Evolutionary conservation across 2,329 filamentous ascomycete genomes (phyloP).

Genomic region (Cladosporium sp.): DNA sequence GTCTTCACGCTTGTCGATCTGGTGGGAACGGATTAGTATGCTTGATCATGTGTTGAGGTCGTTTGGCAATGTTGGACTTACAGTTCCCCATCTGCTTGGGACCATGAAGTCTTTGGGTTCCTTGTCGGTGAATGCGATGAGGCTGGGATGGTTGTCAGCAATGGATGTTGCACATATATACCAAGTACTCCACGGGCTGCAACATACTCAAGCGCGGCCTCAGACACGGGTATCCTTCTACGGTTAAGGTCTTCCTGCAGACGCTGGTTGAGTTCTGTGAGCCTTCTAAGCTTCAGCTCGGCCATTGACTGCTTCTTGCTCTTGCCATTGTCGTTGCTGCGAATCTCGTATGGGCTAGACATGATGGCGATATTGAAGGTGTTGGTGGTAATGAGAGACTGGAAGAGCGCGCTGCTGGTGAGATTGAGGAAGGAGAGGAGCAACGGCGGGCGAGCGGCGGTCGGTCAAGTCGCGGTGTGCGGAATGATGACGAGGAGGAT

Average conservation of each 20-base stretch:
- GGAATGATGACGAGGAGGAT: too few relatives aligned
- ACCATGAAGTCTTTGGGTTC: constrained; percentile 98
- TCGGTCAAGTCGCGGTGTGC: too few relatives aligned
- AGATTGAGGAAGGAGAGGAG: not conserved
- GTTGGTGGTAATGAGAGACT: not conserved
- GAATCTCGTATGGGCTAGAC: constrained; percentile 62
- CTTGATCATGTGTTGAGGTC: not conserved
- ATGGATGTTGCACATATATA: too few relatives aligned
- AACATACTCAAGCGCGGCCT: constrained; percentile 66
- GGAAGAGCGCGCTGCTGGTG: not conserved
- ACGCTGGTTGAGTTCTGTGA: constrained; percentile 95
- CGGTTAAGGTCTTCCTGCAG: constrained; percentile 93
- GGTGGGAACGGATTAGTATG: constrained; percentile 14
- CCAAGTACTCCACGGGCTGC: too few relatives aligned
- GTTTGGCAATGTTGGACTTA: constrained; percentile 34
- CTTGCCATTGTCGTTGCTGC: constrained; percentile 62
- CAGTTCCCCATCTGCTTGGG: constrained; percentile 88
- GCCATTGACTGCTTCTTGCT: constrained; percentile 99
- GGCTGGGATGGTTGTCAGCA: constrained; percentile 52
- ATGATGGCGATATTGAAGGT: constrained; percentile 35
- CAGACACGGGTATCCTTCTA: constrained; percentile 91
- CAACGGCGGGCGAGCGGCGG: not conserved
- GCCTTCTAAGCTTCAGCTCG: constrained; percentile 90
- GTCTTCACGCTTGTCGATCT: constrained; percentile 91
- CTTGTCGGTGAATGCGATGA: constrained; percentile 96